Conservation (phyloP, 106 monocot species). For the Chionographis japonica region DNA sequence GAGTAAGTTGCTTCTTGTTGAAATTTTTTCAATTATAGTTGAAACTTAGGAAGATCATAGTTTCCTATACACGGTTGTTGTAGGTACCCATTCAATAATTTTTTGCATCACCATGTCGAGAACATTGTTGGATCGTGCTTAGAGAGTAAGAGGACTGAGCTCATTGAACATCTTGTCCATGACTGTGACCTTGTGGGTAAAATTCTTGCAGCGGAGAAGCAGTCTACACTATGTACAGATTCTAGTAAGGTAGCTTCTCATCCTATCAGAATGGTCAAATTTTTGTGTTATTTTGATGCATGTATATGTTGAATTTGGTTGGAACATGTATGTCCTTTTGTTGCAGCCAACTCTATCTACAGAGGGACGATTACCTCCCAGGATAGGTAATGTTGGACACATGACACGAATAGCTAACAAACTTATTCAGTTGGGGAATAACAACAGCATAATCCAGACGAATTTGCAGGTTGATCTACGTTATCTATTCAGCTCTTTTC, state of each 20-base stretch:
- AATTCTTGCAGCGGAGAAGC: constrained; percentile 79
- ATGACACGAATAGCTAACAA: constrained; percentile 86
- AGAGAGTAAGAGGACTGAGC: constrained; percentile 62
- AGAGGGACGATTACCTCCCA: constrained; percentile 54
- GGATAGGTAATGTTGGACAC: constrained; percentile 84
- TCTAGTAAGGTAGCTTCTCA: constrained; percentile 35
- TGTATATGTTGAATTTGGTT: neutral
- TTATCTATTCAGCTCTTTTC: neutral
- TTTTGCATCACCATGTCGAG: constrained; percentile 92
- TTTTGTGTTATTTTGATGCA: too few relatives aligned
- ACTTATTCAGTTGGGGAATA: constrained; percentile 56
- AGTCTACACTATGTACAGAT: constrained; percentile 40
- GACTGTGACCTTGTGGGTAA: constrained; percentile 67
- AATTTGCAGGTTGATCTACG: constrained; percentile 63
- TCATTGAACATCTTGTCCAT: constrained; percentile 74
- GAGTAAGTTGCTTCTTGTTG: constrained; percentile 49
- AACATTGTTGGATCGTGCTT: constrained; percentile 74
- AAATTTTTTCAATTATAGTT: neutral
- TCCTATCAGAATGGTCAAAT: too few relatives aligned
- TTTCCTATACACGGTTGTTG: constrained; percentile 4
- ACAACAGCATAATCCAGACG: constrained; percentile 51
- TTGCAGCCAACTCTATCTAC: constrained; percentile 61
- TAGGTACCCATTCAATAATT: constrained; percentile 96
- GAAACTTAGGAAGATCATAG: neutral
- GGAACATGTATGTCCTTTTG: neutral